Conservation (phyloP, 139 green algal species). For the Chlamydomonas sp. region DNA sequence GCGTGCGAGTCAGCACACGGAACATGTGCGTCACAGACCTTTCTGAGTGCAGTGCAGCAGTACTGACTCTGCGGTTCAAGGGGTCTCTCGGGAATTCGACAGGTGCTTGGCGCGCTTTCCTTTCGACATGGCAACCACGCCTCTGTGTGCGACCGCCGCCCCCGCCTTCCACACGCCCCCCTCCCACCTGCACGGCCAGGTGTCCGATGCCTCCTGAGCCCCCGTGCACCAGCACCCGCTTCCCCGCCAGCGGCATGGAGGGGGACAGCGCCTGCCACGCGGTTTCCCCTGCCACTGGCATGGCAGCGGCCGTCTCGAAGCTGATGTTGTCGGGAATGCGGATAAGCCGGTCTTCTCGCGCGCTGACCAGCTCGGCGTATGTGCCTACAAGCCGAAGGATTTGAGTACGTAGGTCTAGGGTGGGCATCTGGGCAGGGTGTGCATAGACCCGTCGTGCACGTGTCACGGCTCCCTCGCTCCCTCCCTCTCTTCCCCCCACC, state of each 20-base stretch:
- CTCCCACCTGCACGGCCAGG: constrained; percentile 50
- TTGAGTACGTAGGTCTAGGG: not conserved
- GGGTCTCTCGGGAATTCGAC: too few relatives aligned
- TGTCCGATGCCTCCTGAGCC: constrained; percentile 54
- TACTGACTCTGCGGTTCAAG: too few relatives aligned
- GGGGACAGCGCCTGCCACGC: constrained; percentile 53
- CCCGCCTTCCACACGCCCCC: not conserved
- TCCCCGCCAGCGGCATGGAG: constrained; percentile 53
- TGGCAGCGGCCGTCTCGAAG: constrained; percentile 45
- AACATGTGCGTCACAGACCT: too few relatives aligned
- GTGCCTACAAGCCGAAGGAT: constrained; percentile 8
- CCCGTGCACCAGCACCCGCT: constrained; percentile 57
- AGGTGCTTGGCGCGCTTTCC: too few relatives aligned
- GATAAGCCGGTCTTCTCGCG: constrained; percentile 24
- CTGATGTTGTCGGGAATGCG: constrained; percentile 22
- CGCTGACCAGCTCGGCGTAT: constrained; percentile 46
- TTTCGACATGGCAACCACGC: too few relatives aligned
- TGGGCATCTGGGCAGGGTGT: not conserved
- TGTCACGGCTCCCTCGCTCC: not conserved
- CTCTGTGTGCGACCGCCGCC: too few relatives aligned
- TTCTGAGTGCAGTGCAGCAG: too few relatives aligned
- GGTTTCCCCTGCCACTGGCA: constrained; percentile 55
- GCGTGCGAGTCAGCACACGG: not conserved
- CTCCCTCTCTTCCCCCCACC: not conserved
- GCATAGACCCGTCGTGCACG: not conserved